Evolutionary conservation across 768 basidiomycete species (phyloP).

Genomic region (Sporobolomyces roseus): DNA sequence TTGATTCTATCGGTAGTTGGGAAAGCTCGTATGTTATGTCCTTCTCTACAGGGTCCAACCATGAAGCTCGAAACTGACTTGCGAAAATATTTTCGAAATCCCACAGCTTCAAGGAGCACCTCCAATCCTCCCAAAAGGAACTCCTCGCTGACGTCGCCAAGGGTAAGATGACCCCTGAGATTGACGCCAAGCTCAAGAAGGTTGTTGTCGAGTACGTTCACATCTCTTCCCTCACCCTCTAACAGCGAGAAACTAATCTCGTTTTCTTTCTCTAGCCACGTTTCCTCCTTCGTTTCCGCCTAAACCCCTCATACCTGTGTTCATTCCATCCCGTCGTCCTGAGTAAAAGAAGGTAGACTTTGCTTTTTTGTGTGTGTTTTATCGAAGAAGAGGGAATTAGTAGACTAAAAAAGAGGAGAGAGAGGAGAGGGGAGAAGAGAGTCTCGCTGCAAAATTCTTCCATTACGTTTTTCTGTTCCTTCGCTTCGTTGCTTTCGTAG

Average conservation of each 20-base stretch:
- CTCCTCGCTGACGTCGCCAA: slow-evolving; percentile 80
- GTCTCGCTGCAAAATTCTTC: too few species aligned
- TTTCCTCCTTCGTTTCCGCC: slow-evolving; percentile 31
- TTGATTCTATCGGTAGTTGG: slow-evolving; percentile 54
- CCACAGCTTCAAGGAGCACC: slow-evolving; percentile 76
- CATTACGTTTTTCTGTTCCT: too few species aligned
- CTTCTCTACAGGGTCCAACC: neutral
- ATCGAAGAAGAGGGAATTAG: too few species aligned
- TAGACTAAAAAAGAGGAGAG: too few species aligned
- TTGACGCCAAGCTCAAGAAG: slow-evolving; percentile 93
- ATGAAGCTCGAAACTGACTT: neutral
- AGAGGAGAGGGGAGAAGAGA: too few species aligned
- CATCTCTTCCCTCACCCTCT: neutral
- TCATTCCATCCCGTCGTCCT: neutral
- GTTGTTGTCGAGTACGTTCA: slow-evolving; percentile 25
- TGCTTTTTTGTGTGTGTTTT: too few species aligned
- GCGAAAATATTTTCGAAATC: neutral
- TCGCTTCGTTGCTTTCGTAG: too few species aligned
- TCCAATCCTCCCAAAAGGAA: slow-evolving; percentile 65
- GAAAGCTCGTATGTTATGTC: neutral
- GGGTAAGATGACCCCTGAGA: slow-evolving; percentile 79
- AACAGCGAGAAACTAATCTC: neutral
- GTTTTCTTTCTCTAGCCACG: slow-evolving; percentile 21
- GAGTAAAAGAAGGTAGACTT: too few species aligned
- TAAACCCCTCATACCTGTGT: slow-evolving; percentile 9